Conservation (phyloP, 805 yeast species). For the Candida peoriensis region DNA sequence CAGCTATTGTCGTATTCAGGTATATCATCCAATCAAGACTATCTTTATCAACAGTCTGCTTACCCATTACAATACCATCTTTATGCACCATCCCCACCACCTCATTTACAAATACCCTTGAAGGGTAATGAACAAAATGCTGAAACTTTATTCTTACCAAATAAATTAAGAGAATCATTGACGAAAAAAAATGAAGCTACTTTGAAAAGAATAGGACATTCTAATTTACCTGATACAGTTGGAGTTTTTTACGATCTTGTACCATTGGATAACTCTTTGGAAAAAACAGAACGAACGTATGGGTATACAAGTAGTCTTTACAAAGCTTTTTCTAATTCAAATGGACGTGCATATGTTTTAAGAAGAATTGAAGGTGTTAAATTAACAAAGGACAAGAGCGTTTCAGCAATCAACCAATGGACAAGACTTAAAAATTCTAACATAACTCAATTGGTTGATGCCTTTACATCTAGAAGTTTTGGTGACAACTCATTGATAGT, state of each 20-base stretch:
- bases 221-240: constrained; percentile 69
- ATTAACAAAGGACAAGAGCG: constrained; percentile 50
- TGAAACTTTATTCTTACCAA: constrained; percentile 66
- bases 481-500: constrained; percentile 73
- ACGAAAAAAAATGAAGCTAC: constrained; percentile 77
- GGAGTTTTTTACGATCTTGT: constrained; percentile 79
- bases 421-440: constrained; percentile 48
- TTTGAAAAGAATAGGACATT: constrained; percentile 56
- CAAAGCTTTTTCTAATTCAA: constrained; percentile 73
- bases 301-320: constrained; percentile 59
- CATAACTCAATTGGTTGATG: constrained; percentile 66
- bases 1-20: constrained; percentile 9
- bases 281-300: constrained; percentile 32
- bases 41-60: constrained; percentile 18
- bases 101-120: constrained; percentile 54
- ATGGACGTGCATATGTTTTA: constrained; percentile 74
- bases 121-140: constrained; percentile 69
- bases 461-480: constrained; percentile 83
- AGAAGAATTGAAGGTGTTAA: constrained; percentile 65
- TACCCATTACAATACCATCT: constrained; percentile 75
- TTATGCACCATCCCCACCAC: constrained; percentile 88
- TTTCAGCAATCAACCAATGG: constrained; percentile 67
- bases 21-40: constrained; percentile 10
- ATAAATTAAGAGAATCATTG: constrained; percentile 63
- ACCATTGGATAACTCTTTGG: constrained; percentile 60